Base-by-base conservation (phyloP, 768 basidiomycete genomes). In the Lactarius pseudohatsudake region DNA sequence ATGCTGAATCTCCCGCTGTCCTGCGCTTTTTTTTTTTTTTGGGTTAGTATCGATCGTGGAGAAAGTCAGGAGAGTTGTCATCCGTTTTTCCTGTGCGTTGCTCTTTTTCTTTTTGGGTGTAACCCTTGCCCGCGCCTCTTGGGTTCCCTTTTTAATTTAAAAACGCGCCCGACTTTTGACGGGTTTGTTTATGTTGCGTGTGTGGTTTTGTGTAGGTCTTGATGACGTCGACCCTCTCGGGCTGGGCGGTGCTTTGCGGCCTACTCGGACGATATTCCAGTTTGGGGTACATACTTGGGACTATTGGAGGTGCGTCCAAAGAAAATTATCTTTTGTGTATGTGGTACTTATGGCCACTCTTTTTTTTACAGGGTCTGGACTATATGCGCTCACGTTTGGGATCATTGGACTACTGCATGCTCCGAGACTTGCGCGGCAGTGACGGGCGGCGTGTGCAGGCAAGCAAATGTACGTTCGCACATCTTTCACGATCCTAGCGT, bases 361-460 rank as follows among this genome's bases (percentile, higher is more conserved):
- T 26, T 61, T 64, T 30, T 30, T 30, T 55, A 16, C 70, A 92
- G 90, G 88, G 13, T 86, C 85, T 13, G 87, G 86, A 11, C 74
- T 90, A 56, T 92, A 92, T 70, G 85, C 85, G 9, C 79, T 91
- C 50, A 79, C 79, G 22, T 90, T 92, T 72, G 91, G 91, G n/a
- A 75, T 91, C 41, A 81, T 92, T 64, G 91, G 90, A 3, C 79
- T 92, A 26, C 77, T 92, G 60, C 88, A 90, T 16, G 83, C 84
- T 30, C 89, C 89, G 36, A 65, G 68, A 30, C 60, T 70, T 26
- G 62, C 59, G 20, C 64, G 70, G 2, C 56, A 59, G 62, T 64
- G 62, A 67, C 40, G 36, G 18, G 53, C 28, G n/a, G 28, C 40
- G n/a, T 20, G 32, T 22, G 43, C 43, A 28, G 3, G 41, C 28